Percentiles rank a stretch among this genome's conserved stretches.
Evolutionary conservation across 148 eudicot species (phyloP).

Genomic region (Silene latifolia): DNA sequence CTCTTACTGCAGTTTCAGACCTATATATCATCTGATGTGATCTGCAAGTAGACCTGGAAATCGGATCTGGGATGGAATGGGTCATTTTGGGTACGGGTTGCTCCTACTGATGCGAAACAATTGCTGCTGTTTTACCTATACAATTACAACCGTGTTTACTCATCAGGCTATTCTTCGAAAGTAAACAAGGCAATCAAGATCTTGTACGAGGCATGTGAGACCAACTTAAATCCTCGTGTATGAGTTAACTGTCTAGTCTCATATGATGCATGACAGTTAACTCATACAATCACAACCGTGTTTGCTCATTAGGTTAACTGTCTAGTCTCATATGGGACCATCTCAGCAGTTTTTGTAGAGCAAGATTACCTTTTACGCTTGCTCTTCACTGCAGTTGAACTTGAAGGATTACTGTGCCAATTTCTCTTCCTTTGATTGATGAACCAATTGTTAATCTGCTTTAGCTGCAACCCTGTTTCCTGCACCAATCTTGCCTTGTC

Average conservation of each 20-base stretch:
- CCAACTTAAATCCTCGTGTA: no score
- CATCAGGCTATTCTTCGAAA: not conserved
- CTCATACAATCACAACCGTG: no score
- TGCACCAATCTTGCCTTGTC: conserved; percentile 92
- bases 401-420: conserved; percentile 89
- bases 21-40: conserved; percentile 8
- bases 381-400: conserved; percentile 59
- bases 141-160: not conserved
- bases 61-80: not conserved
- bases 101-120: conserved; percentile 18
- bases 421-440: conserved; percentile 94
- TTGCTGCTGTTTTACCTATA: conserved; percentile 35
- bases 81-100: not conserved
- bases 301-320: no score
- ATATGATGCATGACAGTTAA: no score
- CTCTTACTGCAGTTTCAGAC: conserved; percentile 8
- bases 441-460: conserved; percentile 97
- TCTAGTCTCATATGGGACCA: no score
- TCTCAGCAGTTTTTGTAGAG: not conserved
- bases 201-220: no score
- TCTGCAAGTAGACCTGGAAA: not conserved
- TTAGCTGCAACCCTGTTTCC: conserved; percentile 89
- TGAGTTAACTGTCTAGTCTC: no score
- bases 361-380: conserved; percentile 75
- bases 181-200: not conserved